Evolutionary conservation across 179 eudicot genomes (phyloP).

Genomic region (Spinacia oleracea): DNA sequence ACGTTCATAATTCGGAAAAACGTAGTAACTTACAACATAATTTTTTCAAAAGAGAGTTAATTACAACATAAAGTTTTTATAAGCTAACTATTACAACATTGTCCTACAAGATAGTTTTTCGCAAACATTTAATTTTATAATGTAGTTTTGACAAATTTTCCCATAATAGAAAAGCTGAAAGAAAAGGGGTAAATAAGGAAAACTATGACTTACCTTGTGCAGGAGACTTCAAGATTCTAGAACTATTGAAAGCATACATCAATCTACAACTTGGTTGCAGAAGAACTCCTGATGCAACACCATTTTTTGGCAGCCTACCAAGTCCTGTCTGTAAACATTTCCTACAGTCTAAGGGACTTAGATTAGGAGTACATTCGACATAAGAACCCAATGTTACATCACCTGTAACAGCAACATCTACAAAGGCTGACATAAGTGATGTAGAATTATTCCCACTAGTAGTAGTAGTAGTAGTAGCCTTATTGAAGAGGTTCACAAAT

Average conservation of each 20-base stretch:
- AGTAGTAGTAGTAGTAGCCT: too few relatives aligned
- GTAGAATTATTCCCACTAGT: slow-evolving; percentile 24
- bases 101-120: too few relatives aligned
- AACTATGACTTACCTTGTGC: background rate
- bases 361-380: slow-evolving; percentile 49
- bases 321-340: slow-evolving; percentile 30
- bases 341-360: slow-evolving; percentile 22
- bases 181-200: too few relatives aligned
- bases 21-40: too few relatives aligned
- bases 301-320: slow-evolving; percentile 13
- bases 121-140: too few relatives aligned
- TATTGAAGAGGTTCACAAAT: slow-evolving; percentile 16
- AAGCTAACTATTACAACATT: too few relatives aligned
- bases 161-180: too few relatives aligned
- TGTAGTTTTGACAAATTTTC: too few relatives aligned
- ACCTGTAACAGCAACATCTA: slow-evolving; percentile 17
- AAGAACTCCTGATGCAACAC: slow-evolving; percentile 18
- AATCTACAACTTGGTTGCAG: slow-evolving; percentile 32
- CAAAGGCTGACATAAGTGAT: slow-evolving; percentile 21
- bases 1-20: too few relatives aligned
- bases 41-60: too few relatives aligned
- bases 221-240: background rate
- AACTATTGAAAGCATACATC: slow-evolving; percentile 26
- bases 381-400: slow-evolving; percentile 17
- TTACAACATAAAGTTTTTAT: too few relatives aligned